These are phyloP conservation scores for Botrytis squamosa DNA, from an alignment of 2,329 filamentous ascomycete species.

Conservation along the genomic window DNA sequence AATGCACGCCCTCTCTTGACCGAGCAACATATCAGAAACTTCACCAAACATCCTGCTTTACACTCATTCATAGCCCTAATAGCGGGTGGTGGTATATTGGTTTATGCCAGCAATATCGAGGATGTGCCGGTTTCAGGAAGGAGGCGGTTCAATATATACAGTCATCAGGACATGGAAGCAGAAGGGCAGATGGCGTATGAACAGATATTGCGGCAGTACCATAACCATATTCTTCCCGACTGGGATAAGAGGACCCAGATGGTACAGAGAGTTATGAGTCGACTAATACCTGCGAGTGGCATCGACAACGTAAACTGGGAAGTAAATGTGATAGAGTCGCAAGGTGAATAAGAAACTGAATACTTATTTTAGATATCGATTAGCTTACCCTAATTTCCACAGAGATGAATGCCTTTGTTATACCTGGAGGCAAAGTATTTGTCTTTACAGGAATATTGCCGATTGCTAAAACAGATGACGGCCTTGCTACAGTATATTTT, in stretches of 20 bases:
- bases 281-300: slow-evolving; percentile 66
- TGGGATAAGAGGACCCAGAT: slow-evolving; percentile 55
- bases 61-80: slow-evolving; percentile 45
- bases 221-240: slow-evolving; percentile 54
- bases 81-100: slow-evolving; percentile 44
- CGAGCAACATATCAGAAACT: slow-evolving; percentile 37
- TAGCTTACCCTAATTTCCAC: slow-evolving; percentile 1
- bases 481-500: slow-evolving; percentile 55
- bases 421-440: slow-evolving; percentile 78
- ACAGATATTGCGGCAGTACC: slow-evolving; percentile 54
- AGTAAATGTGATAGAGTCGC: slow-evolving; percentile 70
- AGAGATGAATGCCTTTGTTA: slow-evolving; percentile 70
- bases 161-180: slow-evolving; percentile 52
- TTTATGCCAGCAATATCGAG: slow-evolving; percentile 70
- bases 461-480: slow-evolving; percentile 65
- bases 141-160: slow-evolving; percentile 69
- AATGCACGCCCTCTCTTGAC: slow-evolving; percentile 44
- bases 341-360: slow-evolving; percentile 38
- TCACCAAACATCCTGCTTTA: slow-evolving; percentile 40
- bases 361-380: background rate
- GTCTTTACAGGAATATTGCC: slow-evolving; percentile 71
- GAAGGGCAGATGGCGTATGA: slow-evolving; percentile 55
- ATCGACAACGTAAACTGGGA: slow-evolving; percentile 63
- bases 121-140: slow-evolving; percentile 71
- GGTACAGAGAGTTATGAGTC: slow-evolving; percentile 63